These are phyloP conservation scores for Malus sieversii DNA, from an alignment of 306 rosid genomes.

Conservation along the genomic window DNA sequence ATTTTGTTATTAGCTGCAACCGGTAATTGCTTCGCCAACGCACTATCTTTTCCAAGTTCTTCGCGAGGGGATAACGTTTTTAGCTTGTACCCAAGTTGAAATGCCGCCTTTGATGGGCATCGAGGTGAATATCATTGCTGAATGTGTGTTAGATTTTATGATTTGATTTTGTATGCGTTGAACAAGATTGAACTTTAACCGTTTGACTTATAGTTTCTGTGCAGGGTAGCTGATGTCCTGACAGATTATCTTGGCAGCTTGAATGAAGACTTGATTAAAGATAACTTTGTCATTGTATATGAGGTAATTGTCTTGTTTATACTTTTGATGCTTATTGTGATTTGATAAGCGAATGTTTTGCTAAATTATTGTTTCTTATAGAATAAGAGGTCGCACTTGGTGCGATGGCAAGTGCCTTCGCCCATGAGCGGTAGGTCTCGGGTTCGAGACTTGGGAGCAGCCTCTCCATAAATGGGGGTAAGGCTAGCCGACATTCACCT, in stretches of 20 bases:
- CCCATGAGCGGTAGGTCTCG: too few species aligned
- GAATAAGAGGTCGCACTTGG: too few species aligned
- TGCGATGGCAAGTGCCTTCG: too few species aligned
- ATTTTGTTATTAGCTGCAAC: constrained; percentile 48
- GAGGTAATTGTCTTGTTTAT: constrained; percentile 43
- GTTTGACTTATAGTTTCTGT: constrained; percentile 65
- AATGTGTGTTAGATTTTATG: neutral
- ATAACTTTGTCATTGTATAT: constrained; percentile 79
- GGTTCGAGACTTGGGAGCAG: too few species aligned
- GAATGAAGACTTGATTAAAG: constrained; percentile 84
- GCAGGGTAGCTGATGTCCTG: constrained; percentile 93
- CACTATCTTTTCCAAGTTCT: constrained; percentile 90
- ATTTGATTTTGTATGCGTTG: neutral
- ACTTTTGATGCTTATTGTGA: neutral
- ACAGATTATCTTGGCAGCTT: constrained; percentile 80
- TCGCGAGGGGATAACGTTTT: constrained; percentile 84
- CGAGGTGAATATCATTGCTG: constrained; percentile 45
- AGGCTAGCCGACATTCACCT: too few species aligned
- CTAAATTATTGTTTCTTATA: neutral
- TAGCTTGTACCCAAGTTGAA: constrained; percentile 95
- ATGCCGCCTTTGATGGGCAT: constrained; percentile 97
- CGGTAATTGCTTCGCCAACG: constrained; percentile 93
- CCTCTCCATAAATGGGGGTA: too few species aligned
- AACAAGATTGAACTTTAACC: constrained; percentile 15
- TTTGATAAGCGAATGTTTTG: neutral